A percentile compares a stretch with the other conserved stretches of the same genome.
Conservation (phyloP, 2,329 filamentous ascomycete species). For the Hymenoscyphus linearis region DNA sequence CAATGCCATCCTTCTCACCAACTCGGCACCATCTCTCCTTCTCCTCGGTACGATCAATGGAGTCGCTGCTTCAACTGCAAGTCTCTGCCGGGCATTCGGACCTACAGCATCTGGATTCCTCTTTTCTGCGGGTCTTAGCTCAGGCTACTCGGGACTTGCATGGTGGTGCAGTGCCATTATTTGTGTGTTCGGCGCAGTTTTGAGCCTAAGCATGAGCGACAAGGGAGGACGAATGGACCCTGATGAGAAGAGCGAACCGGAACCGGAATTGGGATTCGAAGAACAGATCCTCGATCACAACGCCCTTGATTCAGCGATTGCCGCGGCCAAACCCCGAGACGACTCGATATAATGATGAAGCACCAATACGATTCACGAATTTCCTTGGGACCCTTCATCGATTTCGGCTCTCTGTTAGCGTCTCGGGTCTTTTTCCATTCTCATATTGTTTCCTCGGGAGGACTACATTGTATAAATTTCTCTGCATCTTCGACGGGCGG, state of each 20-base stretch:
- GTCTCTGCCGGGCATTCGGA: slow-evolving; percentile 80
- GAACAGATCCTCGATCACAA: slow-evolving; percentile 25
- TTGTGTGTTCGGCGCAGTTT: slow-evolving; percentile 66
- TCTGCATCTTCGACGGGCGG: background rate
- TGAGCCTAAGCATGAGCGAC: slow-evolving; percentile 73
- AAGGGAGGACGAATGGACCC: slow-evolving; percentile 30
- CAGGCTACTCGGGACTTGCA: slow-evolving; percentile 79
- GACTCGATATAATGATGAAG: background rate
- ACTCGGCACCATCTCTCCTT: slow-evolving; percentile 76
- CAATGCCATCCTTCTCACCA: slow-evolving; percentile 82
- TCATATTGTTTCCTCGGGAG: slow-evolving; percentile 1
- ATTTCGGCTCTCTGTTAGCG: background rate
- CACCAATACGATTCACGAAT: slow-evolving; percentile 14
- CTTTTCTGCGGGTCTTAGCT: slow-evolving; percentile 72
- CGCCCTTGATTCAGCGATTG: slow-evolving; percentile 23
- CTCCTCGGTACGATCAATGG: slow-evolving; percentile 92
- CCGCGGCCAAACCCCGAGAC: slow-evolving; percentile 16
- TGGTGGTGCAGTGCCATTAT: slow-evolving; percentile 89
- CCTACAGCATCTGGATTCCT: slow-evolving; percentile 83
- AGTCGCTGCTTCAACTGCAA: slow-evolving; percentile 84
- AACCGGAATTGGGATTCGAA: slow-evolving; percentile 23
- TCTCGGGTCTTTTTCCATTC: background rate
- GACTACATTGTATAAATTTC: background rate
- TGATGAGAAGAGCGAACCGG: slow-evolving; percentile 28
- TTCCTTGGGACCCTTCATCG: background rate